Evolutionary conservation across 306 rosid genomes (phyloP).

Genomic region (Vigna angularis): DNA sequence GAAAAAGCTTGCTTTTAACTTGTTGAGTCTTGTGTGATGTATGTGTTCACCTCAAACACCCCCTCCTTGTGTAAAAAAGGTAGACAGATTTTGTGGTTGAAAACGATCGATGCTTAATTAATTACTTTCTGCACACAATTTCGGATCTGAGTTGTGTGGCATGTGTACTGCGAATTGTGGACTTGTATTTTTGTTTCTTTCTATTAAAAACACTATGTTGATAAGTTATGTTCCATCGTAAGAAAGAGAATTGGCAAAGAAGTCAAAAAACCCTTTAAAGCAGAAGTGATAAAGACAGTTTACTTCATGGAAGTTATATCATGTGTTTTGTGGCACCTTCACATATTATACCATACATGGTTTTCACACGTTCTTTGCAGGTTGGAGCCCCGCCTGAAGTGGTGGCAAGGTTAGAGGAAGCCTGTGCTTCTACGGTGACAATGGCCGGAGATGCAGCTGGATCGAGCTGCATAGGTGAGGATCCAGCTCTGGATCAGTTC

Average conservation of each 20-base stretch:
- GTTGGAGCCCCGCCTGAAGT: conserved; percentile 96
- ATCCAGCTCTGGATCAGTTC: conserved; percentile 97
- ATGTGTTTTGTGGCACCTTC: background rate
- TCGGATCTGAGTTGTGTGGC: conserved; percentile 52
- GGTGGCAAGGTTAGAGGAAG: conserved; percentile 82
- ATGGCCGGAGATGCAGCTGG: conserved; percentile 51
- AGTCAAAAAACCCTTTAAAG: conserved; percentile 47
- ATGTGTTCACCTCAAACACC: background rate
- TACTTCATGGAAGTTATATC: conserved; percentile 1
- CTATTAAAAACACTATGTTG: background rate
- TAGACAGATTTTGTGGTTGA: conserved; percentile 15
- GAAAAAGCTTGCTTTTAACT: conserved; percentile 31
- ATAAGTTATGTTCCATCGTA: conserved; percentile 25
- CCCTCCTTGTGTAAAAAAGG: background rate
- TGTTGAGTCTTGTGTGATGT: background rate
- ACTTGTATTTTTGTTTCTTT: conserved; percentile 19
- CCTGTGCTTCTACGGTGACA: conserved; percentile 66
- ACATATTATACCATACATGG: background rate
- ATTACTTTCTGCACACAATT: conserved; percentile 37
- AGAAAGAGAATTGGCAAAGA: background rate
- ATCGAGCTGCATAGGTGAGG: conserved; percentile 75
- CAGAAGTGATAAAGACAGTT: conserved; percentile 41
- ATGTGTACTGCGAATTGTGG: conserved; percentile 21
- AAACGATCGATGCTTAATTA: conserved; percentile 33
- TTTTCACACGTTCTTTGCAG: conserved; percentile 42